Base-by-base conservation (phyloP, 352 stramenopile genomes). In the Phytophthora cajani region DNA sequence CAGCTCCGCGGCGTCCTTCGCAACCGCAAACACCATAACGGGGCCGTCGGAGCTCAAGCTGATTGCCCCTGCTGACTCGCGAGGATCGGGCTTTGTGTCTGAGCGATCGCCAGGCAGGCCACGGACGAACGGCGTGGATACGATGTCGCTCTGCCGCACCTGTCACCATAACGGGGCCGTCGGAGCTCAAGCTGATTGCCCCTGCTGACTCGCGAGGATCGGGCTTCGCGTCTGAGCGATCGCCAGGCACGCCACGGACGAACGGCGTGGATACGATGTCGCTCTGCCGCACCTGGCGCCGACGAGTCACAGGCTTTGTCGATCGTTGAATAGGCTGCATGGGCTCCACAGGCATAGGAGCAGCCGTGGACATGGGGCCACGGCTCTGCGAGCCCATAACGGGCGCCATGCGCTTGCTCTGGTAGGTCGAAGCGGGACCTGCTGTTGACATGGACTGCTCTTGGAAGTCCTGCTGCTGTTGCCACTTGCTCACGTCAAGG, bases 161-260 rank as follows among this genome's bases (percentile, higher is more conserved):
- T 94, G 85, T n/a, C 16, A 95, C 88, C 85, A 95, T 91, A 14
- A 94, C 85, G 4, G 88, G 86, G 1, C 85, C 85, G 32, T 94
- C 88, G 0, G 85, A 91, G 12, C 71, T 72, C n/a, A 93, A 50
- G 36, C 84, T 92, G 33, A 80, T 71, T 0, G 69, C 87, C 9
- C 69, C 67, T 7, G 81, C 61, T 1, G 83, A 90, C 25, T 89
- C 82, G 1, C 73, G 80, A 51, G 46, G 33, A 32, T 77, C 59
- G 0, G 40, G 36, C 51, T 68, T 78, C 5, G 54, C n/a, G 16
- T 46, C 32, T 25, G 23, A 58, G 14, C 40, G 69, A 27, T 54
- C 25, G 30, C 60, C 67, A 5, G 76, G 65, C 6, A 84, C 58
- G 19, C 73, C 78, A 16, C 71, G 77, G 11, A 79, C 77, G 46